phyloP scores from a whole-genome alignment of 257 asterid genomes.

The Handroanthus guayacan region DNA sequence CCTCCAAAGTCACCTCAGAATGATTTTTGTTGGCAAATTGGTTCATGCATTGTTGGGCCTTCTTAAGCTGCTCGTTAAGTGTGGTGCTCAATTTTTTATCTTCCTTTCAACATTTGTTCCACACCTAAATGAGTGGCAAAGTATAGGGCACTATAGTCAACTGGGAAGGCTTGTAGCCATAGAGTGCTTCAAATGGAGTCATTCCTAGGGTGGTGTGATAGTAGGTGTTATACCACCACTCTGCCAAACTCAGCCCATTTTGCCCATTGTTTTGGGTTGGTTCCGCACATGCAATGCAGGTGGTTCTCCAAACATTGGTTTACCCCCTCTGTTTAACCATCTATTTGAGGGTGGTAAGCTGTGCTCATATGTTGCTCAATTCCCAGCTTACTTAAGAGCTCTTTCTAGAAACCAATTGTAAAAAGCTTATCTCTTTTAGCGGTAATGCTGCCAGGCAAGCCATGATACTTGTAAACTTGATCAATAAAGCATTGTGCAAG shows the following conservation, averaged over 20 bases:
- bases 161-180: not conserved
- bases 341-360: not conserved
- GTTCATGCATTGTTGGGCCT: not conserved
- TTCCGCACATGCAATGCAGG: not conserved
- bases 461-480: not conserved
- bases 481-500: not conserved
- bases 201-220: not conserved
- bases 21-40: not conserved
- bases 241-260: not conserved
- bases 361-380: not conserved
- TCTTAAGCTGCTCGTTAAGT: not conserved
- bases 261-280: not conserved
- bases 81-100: not conserved
- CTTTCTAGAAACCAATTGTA: too few relatives aligned
- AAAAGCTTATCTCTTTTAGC: not conserved
- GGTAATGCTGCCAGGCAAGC: not conserved
- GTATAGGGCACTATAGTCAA: not conserved
- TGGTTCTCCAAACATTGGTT: conserved; percentile 6
- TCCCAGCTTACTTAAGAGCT: not conserved
- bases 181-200: conserved; percentile 10
- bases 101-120: not conserved
- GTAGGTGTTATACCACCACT: conserved; percentile 27
- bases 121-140: not conserved
- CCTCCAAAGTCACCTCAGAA: not conserved
- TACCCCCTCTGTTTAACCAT: not conserved